Evolutionary conservation across 306 rosid species (phyloP), one percentile per base, ranked within the genome.

Genomic region (Geum urbanum): DNA sequence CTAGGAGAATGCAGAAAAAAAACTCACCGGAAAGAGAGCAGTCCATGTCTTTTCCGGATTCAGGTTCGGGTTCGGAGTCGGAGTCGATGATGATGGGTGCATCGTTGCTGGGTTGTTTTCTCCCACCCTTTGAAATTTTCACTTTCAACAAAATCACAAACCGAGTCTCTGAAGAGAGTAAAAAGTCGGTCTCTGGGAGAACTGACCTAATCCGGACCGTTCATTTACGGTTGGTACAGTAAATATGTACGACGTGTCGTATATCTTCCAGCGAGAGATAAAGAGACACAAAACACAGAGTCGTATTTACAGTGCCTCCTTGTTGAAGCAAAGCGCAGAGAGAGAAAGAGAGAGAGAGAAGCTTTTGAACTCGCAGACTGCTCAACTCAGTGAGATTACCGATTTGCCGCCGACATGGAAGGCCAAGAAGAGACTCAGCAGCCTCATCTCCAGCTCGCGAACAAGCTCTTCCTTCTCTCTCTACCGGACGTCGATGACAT

Each of bases 401-500:
- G 71, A 73, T 57, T 52, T 74, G 81, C 55, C 64, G 81, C 55
- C 64, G n/a, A n/a, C n/a, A 85, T 86, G 95, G 99, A 94, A 84
- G 88, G 91, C 27, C 86, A 87, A 75, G 99, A 94, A 22, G 97
- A 86, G 0, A 37, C 82, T 78, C 99, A 91, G 85, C 92, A 88
- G 57, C 86, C 90, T 15, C 97, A 94, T 45, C 85, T 94, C 6
- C 77, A 83, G 0, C 91, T 94, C n/a, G 96, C 99, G 18, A 76
- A 89, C 83, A 94, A 91, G 81, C 92, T 94, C 1, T 94, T 90
- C 81, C 97, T 87, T 5, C 89, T 94, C 8, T 74, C 82, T 20
- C 96, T 84, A 46, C 79, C 91, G 2, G 96, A 91, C 75, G 97
- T 91, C 4, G 91, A 79, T 55, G 99, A 90, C 87, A 91, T 91